Evolutionary conservation across 768 basidiomycete genomes (phyloP).

Genomic region (Naematelia aurantialba): DNA sequence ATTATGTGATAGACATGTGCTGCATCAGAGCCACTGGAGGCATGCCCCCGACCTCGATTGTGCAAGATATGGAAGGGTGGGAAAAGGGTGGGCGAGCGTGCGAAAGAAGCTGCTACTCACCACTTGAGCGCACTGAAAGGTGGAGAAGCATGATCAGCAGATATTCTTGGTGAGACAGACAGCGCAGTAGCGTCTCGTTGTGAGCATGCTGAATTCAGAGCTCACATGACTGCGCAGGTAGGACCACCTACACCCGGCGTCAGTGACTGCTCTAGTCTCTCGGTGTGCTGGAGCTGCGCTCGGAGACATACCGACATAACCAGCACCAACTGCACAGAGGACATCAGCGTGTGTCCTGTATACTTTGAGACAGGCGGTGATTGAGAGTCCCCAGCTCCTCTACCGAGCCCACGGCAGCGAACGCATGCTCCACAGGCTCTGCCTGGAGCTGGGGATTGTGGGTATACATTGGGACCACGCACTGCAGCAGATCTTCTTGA

Average conservation of each 20-base stretch:
- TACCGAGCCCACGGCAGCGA: too few species aligned
- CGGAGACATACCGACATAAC: conserved; percentile 72
- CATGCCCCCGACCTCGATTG: too few species aligned
- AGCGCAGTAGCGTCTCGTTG: background rate
- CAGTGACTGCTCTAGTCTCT: background rate
- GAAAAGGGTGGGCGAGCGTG: background rate
- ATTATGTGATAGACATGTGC: too few species aligned
- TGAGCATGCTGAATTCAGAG: conserved; percentile 1
- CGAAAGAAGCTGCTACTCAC: conserved; percentile 19
- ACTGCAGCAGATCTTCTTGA: conserved; percentile 87
- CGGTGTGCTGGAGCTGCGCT: background rate
- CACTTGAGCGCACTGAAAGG: conserved; percentile 67
- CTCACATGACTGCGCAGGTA: conserved; percentile 80
- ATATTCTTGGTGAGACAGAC: background rate
- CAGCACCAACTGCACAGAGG: conserved; percentile 43
- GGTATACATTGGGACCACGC: conserved; percentile 49
- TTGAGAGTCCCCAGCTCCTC: too few species aligned
- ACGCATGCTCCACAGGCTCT: too few species aligned
- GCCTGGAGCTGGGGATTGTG: background rate
- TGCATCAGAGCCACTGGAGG: too few species aligned
- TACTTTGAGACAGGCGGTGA: too few species aligned
- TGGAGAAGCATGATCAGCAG: background rate
- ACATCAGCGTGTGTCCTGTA: too few species aligned
- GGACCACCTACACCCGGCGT: conserved; percentile 68
- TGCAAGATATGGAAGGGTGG: background rate